phyloP scores from a whole-genome alignment of 2,329 filamentous ascomycete species.

The Pseudogymnoascus sp. region DNA sequence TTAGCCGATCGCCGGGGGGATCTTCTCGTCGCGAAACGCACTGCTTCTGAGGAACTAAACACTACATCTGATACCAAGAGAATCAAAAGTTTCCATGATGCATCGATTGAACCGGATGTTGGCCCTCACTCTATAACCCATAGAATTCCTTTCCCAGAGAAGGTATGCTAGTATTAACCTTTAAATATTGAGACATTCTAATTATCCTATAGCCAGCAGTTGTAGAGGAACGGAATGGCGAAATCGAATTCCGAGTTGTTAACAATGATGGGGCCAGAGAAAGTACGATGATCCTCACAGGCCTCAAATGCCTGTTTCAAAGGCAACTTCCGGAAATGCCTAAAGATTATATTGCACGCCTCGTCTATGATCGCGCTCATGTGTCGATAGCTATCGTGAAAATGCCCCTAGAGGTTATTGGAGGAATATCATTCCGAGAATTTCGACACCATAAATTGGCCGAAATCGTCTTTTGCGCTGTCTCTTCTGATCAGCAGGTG shows the following conservation, averaged over 20 bases:
- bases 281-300: constrained; percentile 88
- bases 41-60: too few relatives aligned
- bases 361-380: constrained; percentile 96
- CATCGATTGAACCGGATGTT: constrained; percentile 39
- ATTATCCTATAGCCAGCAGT: constrained; percentile 61
- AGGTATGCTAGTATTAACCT: constrained; percentile 45
- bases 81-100: constrained; percentile 44
- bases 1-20: too few relatives aligned
- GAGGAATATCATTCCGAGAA: constrained; percentile 91
- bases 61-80: constrained; percentile 42
- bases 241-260: constrained; percentile 95
- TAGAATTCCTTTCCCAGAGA: constrained; percentile 81
- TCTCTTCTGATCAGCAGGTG: constrained; percentile 95
- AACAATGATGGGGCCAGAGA: constrained; percentile 90
- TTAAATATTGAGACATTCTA: too few relatives aligned
- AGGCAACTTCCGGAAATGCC: constrained; percentile 99
- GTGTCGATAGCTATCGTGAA: constrained; percentile 96
- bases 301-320: constrained; percentile 95
- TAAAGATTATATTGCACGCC: constrained; percentile 94
- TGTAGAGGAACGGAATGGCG: constrained; percentile 84
- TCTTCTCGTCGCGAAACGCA: too few relatives aligned
- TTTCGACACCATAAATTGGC: constrained; percentile 90
- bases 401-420: constrained; percentile 89
- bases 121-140: constrained; percentile 39
- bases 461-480: constrained; percentile 97